Evolutionary conservation across 2,329 filamentous ascomycete species (phyloP).

Genomic region (Capronia coronata): DNA sequence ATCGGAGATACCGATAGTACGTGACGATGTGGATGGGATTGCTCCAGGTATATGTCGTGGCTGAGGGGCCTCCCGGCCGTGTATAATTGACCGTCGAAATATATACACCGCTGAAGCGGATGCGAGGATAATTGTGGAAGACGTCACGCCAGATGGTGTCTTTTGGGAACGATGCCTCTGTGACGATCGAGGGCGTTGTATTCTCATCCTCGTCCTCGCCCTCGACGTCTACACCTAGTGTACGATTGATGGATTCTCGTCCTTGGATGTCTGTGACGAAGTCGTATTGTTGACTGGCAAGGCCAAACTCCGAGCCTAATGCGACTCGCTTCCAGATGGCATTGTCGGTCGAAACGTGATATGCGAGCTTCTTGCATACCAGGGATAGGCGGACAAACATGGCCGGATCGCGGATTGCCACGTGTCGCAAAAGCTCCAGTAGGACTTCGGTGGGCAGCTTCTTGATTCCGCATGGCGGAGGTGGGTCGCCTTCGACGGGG

Average conservation of each 20-base stretch:
- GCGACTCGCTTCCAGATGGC: constrained; percentile 77
- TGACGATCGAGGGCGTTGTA: constrained; percentile 27
- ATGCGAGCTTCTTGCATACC: constrained; percentile 83
- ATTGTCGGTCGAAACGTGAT: constrained; percentile 75
- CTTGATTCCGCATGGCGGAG: constrained; percentile 74
- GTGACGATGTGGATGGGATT: constrained; percentile 90
- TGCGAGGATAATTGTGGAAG: constrained; percentile 73
- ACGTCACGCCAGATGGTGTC: constrained; percentile 53
- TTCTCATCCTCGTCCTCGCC: constrained; percentile 32
- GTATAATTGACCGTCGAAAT: constrained; percentile 96
- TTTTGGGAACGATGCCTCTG: constrained; percentile 24
- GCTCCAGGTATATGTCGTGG: constrained; percentile 66
- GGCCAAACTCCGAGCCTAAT: constrained; percentile 65
- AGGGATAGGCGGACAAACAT: constrained; percentile 67
- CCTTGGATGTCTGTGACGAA: constrained; percentile 59
- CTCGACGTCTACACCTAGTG: constrained; percentile 28
- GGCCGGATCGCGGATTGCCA: constrained; percentile 68
- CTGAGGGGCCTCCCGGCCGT: constrained; percentile 67
- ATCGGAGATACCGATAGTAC: constrained; percentile 93
- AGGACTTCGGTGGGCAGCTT: constrained; percentile 77
- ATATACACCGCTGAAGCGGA: constrained; percentile 93
- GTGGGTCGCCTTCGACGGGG: constrained; percentile 61
- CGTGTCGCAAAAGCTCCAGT: constrained; percentile 66
- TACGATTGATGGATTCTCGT: constrained; percentile 21
- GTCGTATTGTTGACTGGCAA: constrained; percentile 73